Evolutionary conservation across 441 rosid species (phyloP), one percentile per base, ranked within the genome.

Genomic region (Capsella rubella): DNA sequence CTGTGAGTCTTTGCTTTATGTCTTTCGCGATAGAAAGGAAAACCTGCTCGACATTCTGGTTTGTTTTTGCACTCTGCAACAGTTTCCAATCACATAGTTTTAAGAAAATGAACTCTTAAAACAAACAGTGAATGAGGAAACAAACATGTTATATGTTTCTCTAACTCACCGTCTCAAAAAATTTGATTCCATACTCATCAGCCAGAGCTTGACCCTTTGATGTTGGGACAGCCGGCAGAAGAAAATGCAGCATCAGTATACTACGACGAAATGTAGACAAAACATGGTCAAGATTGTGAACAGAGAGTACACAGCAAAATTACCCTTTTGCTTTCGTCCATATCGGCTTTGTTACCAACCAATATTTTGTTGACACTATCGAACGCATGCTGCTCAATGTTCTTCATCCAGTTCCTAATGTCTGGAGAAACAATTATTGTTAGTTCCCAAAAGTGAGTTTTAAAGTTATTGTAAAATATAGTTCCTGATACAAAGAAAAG

Each of bases 311-410:
- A 40, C 21, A 21, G 67, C 21, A 64, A 47, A 45, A 4, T 67
- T 81, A 87, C 91, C 87, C 91, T 87, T 84, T 85, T 89, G 91
- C 87, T 89, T 79, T 89, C 91, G 16, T 89, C 93, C 93, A 89
- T 89, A 56, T 89, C 93, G 57, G 93, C 93, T 79, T 89, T 89
- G 86, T 89, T 89, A 12, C 91, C 93, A n/a, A 89, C 87, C 78
- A 89, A 80, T 61, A 89, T 80, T 76, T 75, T 87, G 85, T 89
- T 87, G 72, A 89, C 93, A 47, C 79, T 89, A 64, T 89, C 93
- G 2, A 91, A 87, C 58, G 93, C 93, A 83, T 89, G 93, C 31
- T 87, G 89, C 67, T 89, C 91, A 55, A 89, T 89, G 70, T 89
- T 89, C 80, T 85, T 87, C 82, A 89, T 89, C 91, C 93, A 89